A percentile compares a stretch with the other conserved stretches of the same genome.
Evolutionary conservation across 2,329 filamentous ascomycete genomes (phyloP).

Genomic region (Onygenales sp.): DNA sequence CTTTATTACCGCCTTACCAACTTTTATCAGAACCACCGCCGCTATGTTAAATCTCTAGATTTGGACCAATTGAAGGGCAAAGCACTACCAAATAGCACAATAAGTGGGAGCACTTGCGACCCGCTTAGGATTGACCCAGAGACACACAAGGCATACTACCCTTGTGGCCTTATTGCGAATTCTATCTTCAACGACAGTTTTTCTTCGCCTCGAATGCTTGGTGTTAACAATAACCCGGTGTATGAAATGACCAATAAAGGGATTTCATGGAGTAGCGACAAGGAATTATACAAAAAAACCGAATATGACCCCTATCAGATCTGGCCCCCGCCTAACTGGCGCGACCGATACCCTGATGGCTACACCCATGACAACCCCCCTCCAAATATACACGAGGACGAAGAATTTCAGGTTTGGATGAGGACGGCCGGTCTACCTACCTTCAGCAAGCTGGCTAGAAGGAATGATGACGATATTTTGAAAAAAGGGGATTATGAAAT

Average conservation of each 20-base stretch:
- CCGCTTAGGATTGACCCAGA: constrained; percentile 52
- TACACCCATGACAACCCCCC: constrained; percentile 59
- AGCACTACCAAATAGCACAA: constrained; percentile 48
- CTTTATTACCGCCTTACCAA: constrained; percentile 95
- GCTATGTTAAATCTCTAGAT: constrained; percentile 87
- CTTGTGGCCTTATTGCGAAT: constrained; percentile 92
- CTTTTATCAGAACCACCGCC: constrained; percentile 97
- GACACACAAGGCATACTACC: constrained; percentile 68
- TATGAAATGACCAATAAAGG: constrained; percentile 70
- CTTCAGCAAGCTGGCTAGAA: constrained; percentile 85
- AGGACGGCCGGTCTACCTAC: constrained; percentile 85
- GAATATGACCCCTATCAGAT: constrained; percentile 58
- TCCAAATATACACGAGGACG: constrained; percentile 63
- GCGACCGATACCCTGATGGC: constrained; percentile 55
- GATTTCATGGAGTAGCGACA: constrained; percentile 83
- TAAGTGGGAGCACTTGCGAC: constrained; percentile 62
- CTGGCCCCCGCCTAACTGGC: constrained; percentile 81
- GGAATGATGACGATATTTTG: constrained; percentile 67
- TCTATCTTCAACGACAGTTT: constrained; percentile 96
- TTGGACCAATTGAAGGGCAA: constrained; percentile 72
- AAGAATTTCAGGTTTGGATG: constrained; percentile 98
- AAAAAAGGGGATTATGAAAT: constrained; percentile 63
- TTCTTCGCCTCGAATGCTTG: constrained; percentile 52
- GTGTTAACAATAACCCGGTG: constrained; percentile 37
- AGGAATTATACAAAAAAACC: constrained; percentile 63